Evolutionary conservation across 208 protist species (phyloP).

Genomic region (Porcisia hertigi): DNA sequence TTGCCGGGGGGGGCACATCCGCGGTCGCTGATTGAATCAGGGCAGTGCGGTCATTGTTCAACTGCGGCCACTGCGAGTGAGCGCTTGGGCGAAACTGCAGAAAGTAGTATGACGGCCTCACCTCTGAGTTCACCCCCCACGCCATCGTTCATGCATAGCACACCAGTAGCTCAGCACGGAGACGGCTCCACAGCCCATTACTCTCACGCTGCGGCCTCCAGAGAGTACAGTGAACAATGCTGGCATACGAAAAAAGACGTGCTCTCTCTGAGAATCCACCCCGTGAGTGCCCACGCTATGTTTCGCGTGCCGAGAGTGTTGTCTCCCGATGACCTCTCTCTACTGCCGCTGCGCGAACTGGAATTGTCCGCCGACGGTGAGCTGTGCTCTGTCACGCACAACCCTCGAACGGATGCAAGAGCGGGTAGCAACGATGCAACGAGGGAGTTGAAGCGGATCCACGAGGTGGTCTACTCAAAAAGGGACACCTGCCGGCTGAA

Average conservation of each 20-base stretch:
- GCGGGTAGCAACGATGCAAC: background rate
- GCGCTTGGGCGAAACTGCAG: background rate
- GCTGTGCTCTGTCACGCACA: background rate
- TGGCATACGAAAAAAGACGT: background rate
- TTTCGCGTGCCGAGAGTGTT: background rate
- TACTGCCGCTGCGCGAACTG: background rate
- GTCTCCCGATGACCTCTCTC: background rate
- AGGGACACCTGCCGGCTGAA: background rate
- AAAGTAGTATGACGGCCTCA: background rate
- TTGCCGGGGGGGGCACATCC: background rate
- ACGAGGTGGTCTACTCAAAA: constrained; percentile 1
- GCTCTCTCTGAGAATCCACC: constrained; percentile 1
- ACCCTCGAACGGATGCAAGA: background rate
- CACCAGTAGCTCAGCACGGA: background rate
- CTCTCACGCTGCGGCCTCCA: background rate
- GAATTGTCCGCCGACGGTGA: background rate
- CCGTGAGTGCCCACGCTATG: background rate
- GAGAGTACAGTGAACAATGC: background rate
- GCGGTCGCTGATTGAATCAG: background rate
- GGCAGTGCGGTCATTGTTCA: no score
- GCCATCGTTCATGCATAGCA: background rate
- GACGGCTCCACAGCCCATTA: no score
- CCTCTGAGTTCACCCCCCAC: background rate
- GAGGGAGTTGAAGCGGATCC: background rate
- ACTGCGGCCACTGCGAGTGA: background rate